These are phyloP conservation scores for Chaetoscypha palmicola DNA, from an alignment of 2,329 filamentous ascomycete genomes.

Conservation along the genomic window DNA sequence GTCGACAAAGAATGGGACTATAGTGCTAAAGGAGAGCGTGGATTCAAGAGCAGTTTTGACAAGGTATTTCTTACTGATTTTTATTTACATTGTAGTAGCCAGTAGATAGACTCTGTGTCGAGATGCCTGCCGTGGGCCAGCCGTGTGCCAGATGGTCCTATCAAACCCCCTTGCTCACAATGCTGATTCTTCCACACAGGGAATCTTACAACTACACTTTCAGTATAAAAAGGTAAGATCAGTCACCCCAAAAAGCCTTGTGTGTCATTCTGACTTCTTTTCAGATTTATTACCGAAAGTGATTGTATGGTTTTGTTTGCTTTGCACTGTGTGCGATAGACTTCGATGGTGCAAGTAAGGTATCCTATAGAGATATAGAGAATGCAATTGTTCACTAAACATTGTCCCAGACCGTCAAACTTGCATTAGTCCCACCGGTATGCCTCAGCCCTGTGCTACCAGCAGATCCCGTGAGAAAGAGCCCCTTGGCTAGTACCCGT, in stretches of 20 bases:
- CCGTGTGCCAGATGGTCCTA: conserved; percentile 8
- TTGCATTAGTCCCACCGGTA: conserved; percentile 18
- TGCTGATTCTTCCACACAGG: conserved; percentile 44
- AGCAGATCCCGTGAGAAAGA: conserved; percentile 1
- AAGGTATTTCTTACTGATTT: conserved; percentile 57
- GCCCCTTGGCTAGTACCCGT: conserved; percentile 8
- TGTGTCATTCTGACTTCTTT: conserved; percentile 19
- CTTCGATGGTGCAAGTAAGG: conserved; percentile 16
- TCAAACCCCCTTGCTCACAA: conserved; percentile 20
- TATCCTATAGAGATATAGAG: conserved; percentile 16
- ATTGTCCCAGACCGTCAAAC: conserved; percentile 18
- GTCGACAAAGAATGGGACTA: conserved; percentile 99
- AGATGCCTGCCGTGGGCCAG: background rate
- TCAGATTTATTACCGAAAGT: conserved; percentile 51
- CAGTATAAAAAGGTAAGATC: conserved; percentile 87
- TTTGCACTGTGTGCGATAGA: background rate
- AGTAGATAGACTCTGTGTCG: background rate
- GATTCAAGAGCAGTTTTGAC: conserved; percentile 94
- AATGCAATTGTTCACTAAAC: conserved; percentile 21
- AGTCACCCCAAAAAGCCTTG: conserved; percentile 11
- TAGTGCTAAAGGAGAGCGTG: conserved; percentile 86
- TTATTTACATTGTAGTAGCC: background rate
- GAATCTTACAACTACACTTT: conserved; percentile 93
- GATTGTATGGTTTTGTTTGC: conserved; percentile 16
- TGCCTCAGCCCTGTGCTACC: conserved; percentile 12